These are phyloP conservation scores for Xylaria sp. DNA, from an alignment of 2,329 filamentous ascomycete species.

Conservation along the genomic window DNA sequence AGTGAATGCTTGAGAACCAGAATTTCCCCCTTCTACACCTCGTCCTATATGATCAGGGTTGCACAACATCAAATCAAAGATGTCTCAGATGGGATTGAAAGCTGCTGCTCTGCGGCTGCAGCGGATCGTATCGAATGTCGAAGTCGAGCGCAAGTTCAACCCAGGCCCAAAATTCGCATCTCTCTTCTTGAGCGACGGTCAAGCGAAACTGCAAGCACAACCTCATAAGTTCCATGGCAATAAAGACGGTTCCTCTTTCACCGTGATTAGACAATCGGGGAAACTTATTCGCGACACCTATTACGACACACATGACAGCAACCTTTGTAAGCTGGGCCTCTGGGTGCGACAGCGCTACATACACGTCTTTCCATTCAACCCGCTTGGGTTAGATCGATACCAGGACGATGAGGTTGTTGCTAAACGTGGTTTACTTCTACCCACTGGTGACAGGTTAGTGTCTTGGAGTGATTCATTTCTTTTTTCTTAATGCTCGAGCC, in stretches of 20 bases:
- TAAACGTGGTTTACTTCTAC: neutral
- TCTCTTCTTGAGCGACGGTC: conserved; percentile 9
- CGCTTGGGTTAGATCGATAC: neutral
- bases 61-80: neutral
- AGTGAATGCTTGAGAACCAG: too few relatives aligned
- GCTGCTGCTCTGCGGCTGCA: conserved; percentile 16
- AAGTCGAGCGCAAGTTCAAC: conserved; percentile 41
- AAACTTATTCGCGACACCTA: conserved; percentile 39
- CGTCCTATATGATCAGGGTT: neutral
- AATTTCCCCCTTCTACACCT: too few relatives aligned
- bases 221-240: neutral
- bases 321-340: conserved; percentile 33
- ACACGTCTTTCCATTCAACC: neutral
- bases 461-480: neutral
- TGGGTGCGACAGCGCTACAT: conserved; percentile 37
- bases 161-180: conserved; percentile 34
- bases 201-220: neutral
- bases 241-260: conserved; percentile 10
- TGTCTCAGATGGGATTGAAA: conserved; percentile 18
- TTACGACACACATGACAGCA: conserved; percentile 36
- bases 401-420: neutral
- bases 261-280: conserved; percentile 2
- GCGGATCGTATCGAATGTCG: conserved; percentile 38
- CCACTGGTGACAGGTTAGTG: conserved; percentile 12
- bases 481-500: neutral